Evolutionary conservation across 345 rosid genomes (phyloP), one percentile per base, ranked within the genome.

Genomic region (Citrus sp.): DNA sequence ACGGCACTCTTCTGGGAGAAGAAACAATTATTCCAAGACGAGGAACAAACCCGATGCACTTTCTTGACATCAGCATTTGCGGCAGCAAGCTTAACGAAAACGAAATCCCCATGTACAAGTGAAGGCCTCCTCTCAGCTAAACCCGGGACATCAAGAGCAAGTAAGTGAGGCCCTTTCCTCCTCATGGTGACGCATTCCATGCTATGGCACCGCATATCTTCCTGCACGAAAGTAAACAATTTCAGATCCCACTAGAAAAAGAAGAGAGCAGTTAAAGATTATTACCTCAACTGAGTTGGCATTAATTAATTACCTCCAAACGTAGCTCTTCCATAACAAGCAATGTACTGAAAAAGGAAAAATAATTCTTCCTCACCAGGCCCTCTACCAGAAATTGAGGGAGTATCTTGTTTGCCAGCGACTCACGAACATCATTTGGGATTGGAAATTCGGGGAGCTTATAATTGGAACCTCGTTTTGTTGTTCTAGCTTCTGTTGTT

Each of bases 71-170:
- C 74, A 18, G 78, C 67, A 32, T 34, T 40, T 18, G 12, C 58
- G 30, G 56, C 78, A 25, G 81, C 82, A 74, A 21, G 77, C 83
- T 82, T 85, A 24, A 65, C 91, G 35, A 84, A 85, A 76, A 87
- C 81, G 65, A 6, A 10, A 79, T 91, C 94, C 16, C 91, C 91
- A 74, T 82, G 85, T 3, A 88, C 85, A 84, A 91, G 89, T 22
- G 91, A 89, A 32, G 94, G 92, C 83, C 92, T 80, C 79, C 79
- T 88, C 86, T 89, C 94, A 40, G 92, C 92, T 51, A 90, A 83
- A 51, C 91, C 94, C 4, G 90, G 91, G 70, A 90, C 90, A 67
- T 67, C 73, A 72, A 90, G 91, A 67, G 86, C 70, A 32, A 89
- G 73, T 21, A 83, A 72, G 16, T 42, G 84, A 38, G 74, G 8